Conservation (phyloP, 352 stramenopile genomes). For the Peronospora belbahrii region DNA sequence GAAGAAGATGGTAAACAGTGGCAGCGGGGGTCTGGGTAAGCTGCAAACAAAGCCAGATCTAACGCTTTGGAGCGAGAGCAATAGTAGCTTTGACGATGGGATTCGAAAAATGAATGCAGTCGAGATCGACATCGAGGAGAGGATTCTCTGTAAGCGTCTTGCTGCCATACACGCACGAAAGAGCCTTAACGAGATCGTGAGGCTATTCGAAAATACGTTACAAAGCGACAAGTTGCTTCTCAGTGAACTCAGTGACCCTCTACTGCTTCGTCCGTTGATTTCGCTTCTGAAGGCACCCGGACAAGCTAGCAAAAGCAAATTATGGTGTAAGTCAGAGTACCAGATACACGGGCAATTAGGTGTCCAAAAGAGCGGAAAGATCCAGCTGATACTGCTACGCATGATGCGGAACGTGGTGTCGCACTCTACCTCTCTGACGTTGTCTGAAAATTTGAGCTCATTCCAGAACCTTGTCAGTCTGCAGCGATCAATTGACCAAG, state of each 20-base stretch:
- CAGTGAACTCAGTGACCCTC: slow-evolving; percentile 46
- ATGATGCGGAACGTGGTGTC: slow-evolving; percentile 38
- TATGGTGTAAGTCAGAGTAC: background rate
- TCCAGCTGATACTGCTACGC: slow-evolving; percentile 63
- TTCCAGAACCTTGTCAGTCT: slow-evolving; percentile 51
- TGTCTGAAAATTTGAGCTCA: slow-evolving; percentile 41
- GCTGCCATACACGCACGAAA: slow-evolving; percentile 56
- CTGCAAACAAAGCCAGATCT: slow-evolving; percentile 27
- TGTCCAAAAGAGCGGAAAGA: slow-evolving; percentile 24
- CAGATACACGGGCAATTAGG: slow-evolving; percentile 19
- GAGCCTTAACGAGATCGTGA: slow-evolving; percentile 57
- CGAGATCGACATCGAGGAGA: slow-evolving; percentile 64
- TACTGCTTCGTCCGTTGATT: slow-evolving; percentile 66
- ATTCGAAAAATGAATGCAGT: slow-evolving; percentile 48
- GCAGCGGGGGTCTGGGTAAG: slow-evolving; percentile 4
- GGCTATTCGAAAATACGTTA: slow-evolving; percentile 32
- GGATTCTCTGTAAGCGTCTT: slow-evolving; percentile 48
- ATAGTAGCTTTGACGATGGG: slow-evolving; percentile 47
- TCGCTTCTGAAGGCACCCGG: slow-evolving; percentile 29
- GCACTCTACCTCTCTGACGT: slow-evolving; percentile 29
- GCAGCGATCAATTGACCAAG: slow-evolving; percentile 41
- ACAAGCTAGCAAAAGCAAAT: background rate
- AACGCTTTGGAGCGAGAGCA: slow-evolving; percentile 64
- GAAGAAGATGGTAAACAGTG: slow-evolving; percentile 26
- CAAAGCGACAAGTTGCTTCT: slow-evolving; percentile 30